Evolutionary conservation across 2,329 filamentous ascomycete species (phyloP), one percentile per base, ranked within the genome.

Genomic region (Colletotrichum liaoningense): DNA sequence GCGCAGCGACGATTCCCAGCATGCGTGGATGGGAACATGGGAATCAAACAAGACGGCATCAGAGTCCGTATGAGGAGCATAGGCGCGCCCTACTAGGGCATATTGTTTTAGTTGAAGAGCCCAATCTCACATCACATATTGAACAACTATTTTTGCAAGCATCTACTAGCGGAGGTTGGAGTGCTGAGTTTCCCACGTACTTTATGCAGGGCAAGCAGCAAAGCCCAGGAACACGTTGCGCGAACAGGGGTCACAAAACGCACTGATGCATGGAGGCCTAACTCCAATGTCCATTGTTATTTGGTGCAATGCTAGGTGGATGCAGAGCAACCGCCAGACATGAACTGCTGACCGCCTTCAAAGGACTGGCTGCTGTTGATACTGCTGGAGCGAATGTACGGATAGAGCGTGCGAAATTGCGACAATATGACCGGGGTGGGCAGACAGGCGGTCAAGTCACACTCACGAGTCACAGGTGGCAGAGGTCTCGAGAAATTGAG

Each of bases 221-320:
- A 9, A 38, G 58, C 65, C 52, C 64, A 72, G 69, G 69, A 72
- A 69, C 65, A 69, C 67, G 70, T 65, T 56, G 65, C 57, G 63
- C 66, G 42, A 59, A 19, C 14, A 49, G 8, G 58, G 69, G 65
- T 54, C 52, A 66, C 19, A 38, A 69, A 38, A 49, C 24, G 60
- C 26, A 63, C 26, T 24, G 66, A 69, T 65, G 70, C 70, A 73
- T 57, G 55, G 70, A 69, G 60, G 70, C 70, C 70, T 65, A 70
- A 73, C 60, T 19, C 42, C n/a, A 28, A 33, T 54, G 19, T 26
- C 16, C 26, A 24, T 16, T 14, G n/a, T 3, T 33, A 33, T 33
- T 33, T 33, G 8, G 33, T 56, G 49, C 30, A 64, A 8, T 16
- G 19, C 11, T 3, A 56, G 16, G 26, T 19, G 19, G 24, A 24